Base-by-base conservation (phyloP, 306 rosid genomes). In the cucumber (Cucumis sativus) region DNA sequence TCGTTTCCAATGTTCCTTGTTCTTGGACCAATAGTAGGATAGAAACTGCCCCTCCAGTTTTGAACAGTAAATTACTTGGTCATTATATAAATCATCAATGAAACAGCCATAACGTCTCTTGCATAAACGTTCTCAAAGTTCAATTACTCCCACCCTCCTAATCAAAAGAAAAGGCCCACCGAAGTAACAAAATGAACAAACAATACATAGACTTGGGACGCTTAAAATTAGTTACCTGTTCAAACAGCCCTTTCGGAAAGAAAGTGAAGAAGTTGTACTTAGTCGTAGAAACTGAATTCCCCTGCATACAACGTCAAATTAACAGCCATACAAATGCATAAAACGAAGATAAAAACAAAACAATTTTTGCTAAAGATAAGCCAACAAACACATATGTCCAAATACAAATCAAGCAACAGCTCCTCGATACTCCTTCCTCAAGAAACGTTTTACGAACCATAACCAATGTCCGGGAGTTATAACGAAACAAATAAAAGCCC, bases 161-260 rank as follows among this genome's bases (percentile, higher is more conserved):
- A 18, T 11, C 17, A 40, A 40, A 66, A 14, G 25, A 66, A 66
- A 66, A 40, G 47, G 52, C 17, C 17, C 12, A 49, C 0, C n/a
- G 58, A 70, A 45, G 21, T 25, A 14, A 15, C 21, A 16, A 70
- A 25, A 25, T 25, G 41, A 25, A 25, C 1, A 71, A 71, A 47
- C 15, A 72, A 25, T 25, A 5, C 4, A 23, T 4, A 71, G 30
- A 35, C 18, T 17, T 33, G 49, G 57, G 74, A 88, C 68, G 41
- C 82, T 43, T 58, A 45, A 52, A 75, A 67, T 73, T 80, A 82
- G 77, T 88, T 81, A 94, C 98, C 92, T 94, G 98, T 87, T 94
- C 98, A 84, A 90, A 91, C 84, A 94, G 80, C 81, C 96, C 98
- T 84, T 94, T 94, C 4, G 98, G 98, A 41, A 94, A 79, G 83